Base-by-base conservation (phyloP, 805 yeast species). In the Monosporozyma aerobia region DNA sequence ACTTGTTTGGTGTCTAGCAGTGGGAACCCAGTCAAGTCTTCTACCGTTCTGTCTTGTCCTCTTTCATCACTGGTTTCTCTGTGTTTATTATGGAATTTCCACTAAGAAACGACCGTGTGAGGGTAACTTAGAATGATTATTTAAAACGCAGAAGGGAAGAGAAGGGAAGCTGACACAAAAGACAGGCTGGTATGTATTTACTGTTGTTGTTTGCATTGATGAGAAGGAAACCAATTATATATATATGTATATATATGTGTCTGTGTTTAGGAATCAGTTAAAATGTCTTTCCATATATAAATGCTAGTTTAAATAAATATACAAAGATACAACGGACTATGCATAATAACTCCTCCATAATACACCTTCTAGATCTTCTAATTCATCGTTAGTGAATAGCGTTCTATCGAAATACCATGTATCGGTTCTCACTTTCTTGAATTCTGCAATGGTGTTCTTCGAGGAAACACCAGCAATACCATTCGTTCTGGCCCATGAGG, bases 341-440 rank as follows among this genome's bases (percentile, higher is more conserved):
- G 92, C 89, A 68, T 89, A 90, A 65, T 94, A 94, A 64, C 95
- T 87, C 66, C 87, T 85, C 87, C 96, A 85, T 30, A 92, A 70
- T 3, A 94, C 97, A 45, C 99, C 99, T 66, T 94, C 98, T 47
- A 94, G 71, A 65, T 89, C 96, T 63, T 89, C 94, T 48, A 90
- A 73, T 67, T 94, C 95, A 5, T 84, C 88, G 48, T 77, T 80
- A 9, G 82, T 81, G 67, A 94, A 94, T n/a, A 79, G 80, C 58
- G 75, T 75, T 56, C 85, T 78, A 65, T 94, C 99, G 54, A 89
- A 79, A 60, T 87, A 95, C 99, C 99, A 94, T 0, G 97, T 89
- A 62, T 94, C 99, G 53, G 90, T 95, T 59, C 98, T 79, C 5
- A 88, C 82, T 71, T 90, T 90, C 67, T 90, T 92, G 72, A 94